Conservation (phyloP, 2,329 filamentous ascomycete genomes). For the Westerdykella ornata region DNA sequence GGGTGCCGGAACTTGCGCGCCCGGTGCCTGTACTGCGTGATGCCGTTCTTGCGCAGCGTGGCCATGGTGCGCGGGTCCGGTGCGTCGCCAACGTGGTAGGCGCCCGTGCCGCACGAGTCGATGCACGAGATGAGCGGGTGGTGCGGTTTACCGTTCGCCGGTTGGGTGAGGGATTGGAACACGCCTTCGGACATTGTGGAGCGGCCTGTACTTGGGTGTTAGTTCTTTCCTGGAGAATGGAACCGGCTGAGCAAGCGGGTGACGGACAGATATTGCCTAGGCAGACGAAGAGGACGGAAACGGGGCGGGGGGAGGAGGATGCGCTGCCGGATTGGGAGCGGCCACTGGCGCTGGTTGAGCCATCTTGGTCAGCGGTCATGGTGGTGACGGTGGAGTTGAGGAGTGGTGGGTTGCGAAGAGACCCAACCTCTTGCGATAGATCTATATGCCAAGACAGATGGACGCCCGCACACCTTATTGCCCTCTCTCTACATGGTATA, state of each 20-base stretch:
- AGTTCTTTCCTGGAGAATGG: conserved; percentile 1
- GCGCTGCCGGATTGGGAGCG: too few species aligned
- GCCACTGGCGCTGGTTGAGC: too few species aligned
- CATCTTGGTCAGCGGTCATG: too few species aligned
- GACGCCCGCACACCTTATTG: too few species aligned
- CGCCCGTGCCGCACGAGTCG: conserved; percentile 86
- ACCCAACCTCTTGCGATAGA: too few species aligned
- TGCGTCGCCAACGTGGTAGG: conserved; percentile 70
- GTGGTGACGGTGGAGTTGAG: too few species aligned
- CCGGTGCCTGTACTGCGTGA: conserved; percentile 67
- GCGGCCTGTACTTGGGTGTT: conserved; percentile 42
- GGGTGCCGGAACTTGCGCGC: conserved; percentile 63
- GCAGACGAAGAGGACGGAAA: conserved; percentile 89
- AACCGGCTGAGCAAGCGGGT: conserved; percentile 29
- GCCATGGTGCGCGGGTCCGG: conserved; percentile 80
- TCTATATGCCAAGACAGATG: too few species aligned
- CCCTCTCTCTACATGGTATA: too few species aligned
- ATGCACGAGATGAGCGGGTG: conserved; percentile 57
- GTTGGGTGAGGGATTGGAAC: conserved; percentile 63
- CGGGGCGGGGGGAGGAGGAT: conserved; percentile 8
- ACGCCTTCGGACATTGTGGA: conserved; percentile 96
- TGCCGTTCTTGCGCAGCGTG: conserved; percentile 66
- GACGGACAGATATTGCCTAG: conserved; percentile 82
- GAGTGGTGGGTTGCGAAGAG: too few species aligned
- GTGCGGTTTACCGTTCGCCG: conserved; percentile 44